Evolutionary conservation across 2,329 filamentous ascomycete genomes (phyloP), one percentile per base, ranked within the genome.

Genomic region (Aspergillus pseudoterreus): DNA sequence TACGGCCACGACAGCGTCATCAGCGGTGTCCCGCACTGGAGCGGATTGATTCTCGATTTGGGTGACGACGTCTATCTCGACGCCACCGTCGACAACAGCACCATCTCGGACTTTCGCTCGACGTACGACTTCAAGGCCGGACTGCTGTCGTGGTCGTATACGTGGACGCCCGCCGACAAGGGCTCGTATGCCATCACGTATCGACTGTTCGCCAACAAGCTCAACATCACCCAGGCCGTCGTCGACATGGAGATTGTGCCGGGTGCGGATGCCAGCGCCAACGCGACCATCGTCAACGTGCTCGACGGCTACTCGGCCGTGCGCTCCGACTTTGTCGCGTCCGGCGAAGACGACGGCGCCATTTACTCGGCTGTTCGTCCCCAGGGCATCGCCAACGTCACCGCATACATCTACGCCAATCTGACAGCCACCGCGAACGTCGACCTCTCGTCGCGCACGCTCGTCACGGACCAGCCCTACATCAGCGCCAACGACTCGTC

Each of bases 1-100:
- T 86, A 87, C 68, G 85, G 85, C 6, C 81, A 81, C 51, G 86
- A 90, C 61, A 86, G 82, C 58, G 84, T 87, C 46, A 86, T 89
- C 55, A 82, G 80, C 47, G 87, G 87, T 21, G 78, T 90, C 14
- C 87, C 87, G 6, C 86, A 89, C 63, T 87, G 84, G 78, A 77
- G 78, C 22, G 82, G 81, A 1, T 69, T 87, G 35, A 66, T 84
- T 33, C 73, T 87, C 15, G 77, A 83, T 47, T 69, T 82, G 3
- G 79, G 78, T 2, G 74, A 78, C 50, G 75, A 75, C 21, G 70
- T 72, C 8, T 76, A 81, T 44, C 72, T 90, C 30, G 79, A 86
- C 70, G 82, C 85, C 3, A 81, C 76, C 0, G 83, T 85, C 2
- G 74, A 82, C 43, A 78, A 76, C 30, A 70, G 70, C 0, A 81